Conservation (phyloP, 2,329 filamentous ascomycete genomes). For the Leptographium lundbergii region DNA sequence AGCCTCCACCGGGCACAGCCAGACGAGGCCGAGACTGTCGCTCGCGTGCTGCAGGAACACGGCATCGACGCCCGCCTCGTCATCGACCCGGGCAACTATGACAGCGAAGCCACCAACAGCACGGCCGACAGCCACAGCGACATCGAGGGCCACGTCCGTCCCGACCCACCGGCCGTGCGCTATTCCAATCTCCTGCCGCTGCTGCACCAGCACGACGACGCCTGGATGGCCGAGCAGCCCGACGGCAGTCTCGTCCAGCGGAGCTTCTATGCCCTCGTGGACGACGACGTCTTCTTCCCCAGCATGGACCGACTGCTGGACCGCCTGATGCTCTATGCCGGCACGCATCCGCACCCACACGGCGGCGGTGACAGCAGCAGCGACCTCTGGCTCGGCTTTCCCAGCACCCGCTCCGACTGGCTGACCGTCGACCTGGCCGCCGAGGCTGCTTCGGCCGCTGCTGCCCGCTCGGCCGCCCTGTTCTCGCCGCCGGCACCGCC, state of each 20-base stretch:
- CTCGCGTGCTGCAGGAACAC: constrained; percentile 18
- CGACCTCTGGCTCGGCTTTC: constrained; percentile 28
- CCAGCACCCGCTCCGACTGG: constrained; percentile 32
- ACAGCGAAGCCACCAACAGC: neutral
- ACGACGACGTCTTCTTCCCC: constrained; percentile 34
- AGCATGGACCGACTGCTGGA: constrained; percentile 25
- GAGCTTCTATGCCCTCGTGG: constrained; percentile 28
- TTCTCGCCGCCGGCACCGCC: neutral
- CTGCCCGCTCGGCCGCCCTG: neutral
- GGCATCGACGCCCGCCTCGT: constrained; percentile 26
- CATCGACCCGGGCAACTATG: constrained; percentile 11
- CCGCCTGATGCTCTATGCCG: constrained; percentile 21
- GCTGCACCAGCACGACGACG: neutral
- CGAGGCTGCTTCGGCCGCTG: neutral
- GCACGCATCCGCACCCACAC: neutral
- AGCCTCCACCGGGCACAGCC: constrained; percentile 25
- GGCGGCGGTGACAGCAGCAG: constrained; percentile 14
- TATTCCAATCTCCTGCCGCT: constrained; percentile 8
- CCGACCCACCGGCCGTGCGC: constrained; percentile 9
- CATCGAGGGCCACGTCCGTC: neutral
- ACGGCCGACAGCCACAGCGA: neutral
- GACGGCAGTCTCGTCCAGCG: neutral
- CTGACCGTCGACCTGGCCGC: constrained; percentile 16
- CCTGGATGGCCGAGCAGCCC: neutral
- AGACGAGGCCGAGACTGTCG: constrained; percentile 20